These are phyloP conservation scores for Fusarium sp. DNA, from an alignment of 2,329 filamentous ascomycete genomes.

Conservation along the genomic window DNA sequence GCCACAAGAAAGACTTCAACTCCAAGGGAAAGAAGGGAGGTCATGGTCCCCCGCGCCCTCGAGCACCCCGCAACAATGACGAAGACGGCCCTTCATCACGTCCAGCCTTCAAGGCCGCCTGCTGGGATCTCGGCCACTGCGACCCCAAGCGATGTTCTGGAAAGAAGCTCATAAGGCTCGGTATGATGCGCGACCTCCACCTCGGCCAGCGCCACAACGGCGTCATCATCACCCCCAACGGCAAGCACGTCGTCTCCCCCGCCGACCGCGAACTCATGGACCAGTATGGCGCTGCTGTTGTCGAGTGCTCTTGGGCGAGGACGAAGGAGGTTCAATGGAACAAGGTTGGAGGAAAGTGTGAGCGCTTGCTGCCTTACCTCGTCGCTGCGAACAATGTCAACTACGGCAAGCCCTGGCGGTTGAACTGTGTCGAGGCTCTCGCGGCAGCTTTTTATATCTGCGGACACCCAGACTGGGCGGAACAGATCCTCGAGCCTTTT, in stretches of 20 bases:
- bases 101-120: conserved; percentile 87
- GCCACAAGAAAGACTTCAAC: conserved; percentile 90
- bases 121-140: conserved; percentile 98
- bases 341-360: conserved; percentile 92
- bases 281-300: conserved; percentile 91
- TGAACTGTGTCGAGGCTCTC: conserved; percentile 96
- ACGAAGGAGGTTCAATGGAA: conserved; percentile 91
- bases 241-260: conserved; percentile 84
- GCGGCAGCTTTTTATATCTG: conserved; percentile 95
- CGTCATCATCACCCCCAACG: conserved; percentile 95
- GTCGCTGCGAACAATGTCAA: conserved; percentile 98
- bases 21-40: conserved; percentile 79
- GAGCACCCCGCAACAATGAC: conserved; percentile 59
- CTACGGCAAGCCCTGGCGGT: conserved; percentile 92
- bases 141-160: conserved; percentile 97
- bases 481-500: conserved; percentile 84
- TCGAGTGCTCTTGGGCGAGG: conserved; percentile 97
- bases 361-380: conserved; percentile 90
- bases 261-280: conserved; percentile 86
- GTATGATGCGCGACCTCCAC: conserved; percentile 92
- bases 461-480: conserved; percentile 90
- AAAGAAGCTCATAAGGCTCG: conserved; percentile 91
- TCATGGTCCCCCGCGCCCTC: conserved; percentile 64
- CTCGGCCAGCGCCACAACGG: conserved; percentile 92
- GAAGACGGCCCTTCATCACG: conserved; percentile 48